Evolutionary conservation across 352 stramenopile species (phyloP), one percentile per base, ranked within the genome.

Genomic region (Globisporangium orthogonon): DNA sequence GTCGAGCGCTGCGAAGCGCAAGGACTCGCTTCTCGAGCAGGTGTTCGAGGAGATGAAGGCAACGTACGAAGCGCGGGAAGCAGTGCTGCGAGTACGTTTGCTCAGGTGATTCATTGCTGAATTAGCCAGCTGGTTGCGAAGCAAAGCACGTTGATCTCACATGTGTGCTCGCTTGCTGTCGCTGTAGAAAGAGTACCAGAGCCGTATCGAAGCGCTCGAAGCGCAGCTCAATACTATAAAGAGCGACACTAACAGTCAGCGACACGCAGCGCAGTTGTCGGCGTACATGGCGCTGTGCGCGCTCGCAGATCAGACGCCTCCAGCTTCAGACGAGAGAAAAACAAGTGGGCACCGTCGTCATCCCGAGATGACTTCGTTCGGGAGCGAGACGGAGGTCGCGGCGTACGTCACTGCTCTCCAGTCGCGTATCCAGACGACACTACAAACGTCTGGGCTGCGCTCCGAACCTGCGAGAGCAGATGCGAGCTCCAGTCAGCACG

Each of bases 41-140:
- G 68, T 73, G 6, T 66, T 87, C 40, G 60, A 63, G 2, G 72
- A 85, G 18, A 76, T 85, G 54, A 75, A 74, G 60, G 52, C 52
- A 11, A 72, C 76, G 54, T 77, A 86, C 43, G 75, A 88, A 30
- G 69, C 74, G 35, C 72, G 71, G 2, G 74, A 89, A 53, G 67
- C 69, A 4, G 63, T 57, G 6, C 50, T 91, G 15, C 63, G 73
- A 49, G 74, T 83, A 65, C 4, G 69, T 68, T 28, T 15, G 18
- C 18, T 39, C 28, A 3, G n/a, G 31, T 18, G 28, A 31, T 35
- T 53, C 4, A 7, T 29, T 55, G 11, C 50, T 23, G 23, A 23
- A 23, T 1, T 23, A 23, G 23, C 23, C 23, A 23, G 23, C 23
- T 23, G 23, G 23, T 23, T 23, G 23, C 23, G 23, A 23, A 23